Percentiles rank a stretch among this genome's conserved stretches.
Conservation (phyloP, 2,329 filamentous ascomycete species). For the Cryphonectria parasitica region DNA sequence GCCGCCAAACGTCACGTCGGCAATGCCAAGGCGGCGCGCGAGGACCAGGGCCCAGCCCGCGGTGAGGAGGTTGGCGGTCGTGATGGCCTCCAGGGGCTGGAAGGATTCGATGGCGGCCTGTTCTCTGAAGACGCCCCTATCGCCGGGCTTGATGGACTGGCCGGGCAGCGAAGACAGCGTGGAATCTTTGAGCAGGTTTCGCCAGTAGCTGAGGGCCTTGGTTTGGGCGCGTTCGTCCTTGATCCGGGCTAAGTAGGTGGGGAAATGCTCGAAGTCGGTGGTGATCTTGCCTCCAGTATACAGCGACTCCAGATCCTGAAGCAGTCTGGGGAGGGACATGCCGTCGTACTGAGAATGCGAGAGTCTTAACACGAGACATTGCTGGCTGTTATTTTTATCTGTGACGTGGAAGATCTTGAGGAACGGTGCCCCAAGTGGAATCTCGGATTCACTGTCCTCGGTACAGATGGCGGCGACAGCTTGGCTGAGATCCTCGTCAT, state of each 20-base stretch:
- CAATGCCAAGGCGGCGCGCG: constrained; percentile 38
- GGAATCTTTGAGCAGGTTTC: constrained; percentile 42
- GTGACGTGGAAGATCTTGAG: constrained; percentile 36
- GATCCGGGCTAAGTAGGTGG: constrained; percentile 40
- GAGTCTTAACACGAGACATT: constrained; percentile 45
- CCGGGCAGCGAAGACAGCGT: constrained; percentile 38
- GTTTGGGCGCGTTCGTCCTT: constrained; percentile 37
- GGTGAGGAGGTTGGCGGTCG: constrained; percentile 46
- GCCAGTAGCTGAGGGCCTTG: constrained; percentile 46
- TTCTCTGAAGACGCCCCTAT: constrained; percentile 30
- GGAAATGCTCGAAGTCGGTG: constrained; percentile 41
- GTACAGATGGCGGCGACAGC: constrained; percentile 39
- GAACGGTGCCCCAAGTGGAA: constrained; percentile 45
- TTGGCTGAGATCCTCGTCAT: constrained; percentile 38
- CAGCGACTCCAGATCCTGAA: constrained; percentile 44
- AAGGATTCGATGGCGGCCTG: constrained; percentile 31
- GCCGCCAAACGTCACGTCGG: constrained; percentile 47
- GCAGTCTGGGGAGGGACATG: constrained; percentile 47
- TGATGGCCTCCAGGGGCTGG: constrained; percentile 42
- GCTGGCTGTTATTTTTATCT: constrained; percentile 32
- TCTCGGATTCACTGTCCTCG: constrained; percentile 40
- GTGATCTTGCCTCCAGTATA: constrained; percentile 39
- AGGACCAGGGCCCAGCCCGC: constrained; percentile 49
- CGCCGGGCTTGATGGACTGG: constrained; percentile 1
- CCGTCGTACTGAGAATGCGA: constrained; percentile 55